Evolutionary conservation across 805 yeast genomes (phyloP).

Genomic region (Candida fluviatilis): DNA sequence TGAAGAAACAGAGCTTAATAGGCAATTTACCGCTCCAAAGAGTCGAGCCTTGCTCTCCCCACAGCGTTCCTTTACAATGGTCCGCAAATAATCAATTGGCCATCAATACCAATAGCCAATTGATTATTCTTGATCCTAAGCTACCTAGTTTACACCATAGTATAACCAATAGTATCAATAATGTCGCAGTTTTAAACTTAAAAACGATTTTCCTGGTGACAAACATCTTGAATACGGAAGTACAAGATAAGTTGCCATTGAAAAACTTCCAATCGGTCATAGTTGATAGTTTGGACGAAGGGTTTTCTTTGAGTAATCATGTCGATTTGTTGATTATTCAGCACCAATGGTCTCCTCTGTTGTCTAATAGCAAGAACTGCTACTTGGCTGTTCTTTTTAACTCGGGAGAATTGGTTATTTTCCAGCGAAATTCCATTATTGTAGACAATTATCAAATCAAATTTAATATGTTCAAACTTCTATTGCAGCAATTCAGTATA

Average conservation of each 20-base stretch:
- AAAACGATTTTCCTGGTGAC: constrained; percentile 22
- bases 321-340: constrained; percentile 31
- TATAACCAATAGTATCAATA: constrained; percentile 12
- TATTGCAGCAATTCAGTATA: constrained; percentile 19
- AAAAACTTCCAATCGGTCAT: constrained; percentile 24
- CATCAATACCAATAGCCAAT: constrained; percentile 27
- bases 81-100: constrained; percentile 34
- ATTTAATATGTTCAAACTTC: constrained; percentile 22
- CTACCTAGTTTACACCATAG: constrained; percentile 29
- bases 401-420: constrained; percentile 33
- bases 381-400: constrained; percentile 31
- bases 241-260: constrained; percentile 22
- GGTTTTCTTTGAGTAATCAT: constrained; percentile 24
- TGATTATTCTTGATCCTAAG: constrained; percentile 35
- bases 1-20: constrained; percentile 2
- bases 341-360: constrained; percentile 32
- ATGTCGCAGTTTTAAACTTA: constrained; percentile 17
- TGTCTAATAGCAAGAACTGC: constrained; percentile 21
- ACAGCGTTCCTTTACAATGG: constrained; percentile 27
- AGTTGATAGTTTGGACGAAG: constrained; percentile 22
- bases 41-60: constrained; percentile 11
- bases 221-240: constrained; percentile 24
- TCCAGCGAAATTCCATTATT: constrained; percentile 22
- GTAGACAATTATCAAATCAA: constrained; percentile 20
- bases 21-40: constrained; percentile 8